Evolutionary conservation across 768 basidiomycete species (phyloP).

Genomic region (Rhodotorula kratochvilovae): DNA sequence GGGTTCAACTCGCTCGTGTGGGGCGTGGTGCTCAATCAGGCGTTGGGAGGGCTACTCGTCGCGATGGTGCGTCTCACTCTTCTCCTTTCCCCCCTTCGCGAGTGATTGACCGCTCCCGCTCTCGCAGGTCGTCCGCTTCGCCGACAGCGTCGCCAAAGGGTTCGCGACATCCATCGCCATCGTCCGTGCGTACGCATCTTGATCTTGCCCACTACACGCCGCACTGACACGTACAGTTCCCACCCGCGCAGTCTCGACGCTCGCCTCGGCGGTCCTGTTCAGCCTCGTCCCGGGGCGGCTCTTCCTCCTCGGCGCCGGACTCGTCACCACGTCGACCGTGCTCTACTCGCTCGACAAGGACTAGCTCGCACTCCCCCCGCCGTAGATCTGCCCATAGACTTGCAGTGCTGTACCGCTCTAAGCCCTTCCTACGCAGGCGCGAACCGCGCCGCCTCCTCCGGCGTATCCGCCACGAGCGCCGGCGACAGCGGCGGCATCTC

Average conservation of each 20-base stretch:
- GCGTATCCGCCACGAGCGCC: neutral
- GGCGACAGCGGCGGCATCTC: neutral
- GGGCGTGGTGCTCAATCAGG: conserved; percentile 41
- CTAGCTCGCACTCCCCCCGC: too few relatives aligned
- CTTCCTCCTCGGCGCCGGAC: conserved; percentile 9
- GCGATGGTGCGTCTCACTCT: conserved; percentile 33
- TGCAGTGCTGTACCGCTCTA: neutral
- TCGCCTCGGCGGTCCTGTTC: conserved; percentile 17
- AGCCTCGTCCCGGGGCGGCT: conserved; percentile 1
- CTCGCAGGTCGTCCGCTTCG: conserved; percentile 37
- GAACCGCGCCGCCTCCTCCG: neutral
- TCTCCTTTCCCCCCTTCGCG: neutral
- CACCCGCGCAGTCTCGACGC: conserved; percentile 18
- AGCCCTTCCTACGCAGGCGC: neutral
- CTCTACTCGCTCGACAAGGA: conserved; percentile 26
- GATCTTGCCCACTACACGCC: too few relatives aligned
- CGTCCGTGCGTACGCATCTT: conserved; percentile 23
- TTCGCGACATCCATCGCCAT: conserved; percentile 43
- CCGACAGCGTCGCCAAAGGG: conserved; percentile 42
- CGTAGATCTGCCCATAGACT: too few relatives aligned
- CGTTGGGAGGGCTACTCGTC: conserved; percentile 42
- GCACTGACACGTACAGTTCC: too few relatives aligned
- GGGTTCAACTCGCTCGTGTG: conserved; percentile 36
- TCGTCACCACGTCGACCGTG: conserved; percentile 30
- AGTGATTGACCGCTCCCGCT: neutral